Conservation (phyloP, 2,329 filamentous ascomycete species). For the Trichoderma sp. region DNA sequence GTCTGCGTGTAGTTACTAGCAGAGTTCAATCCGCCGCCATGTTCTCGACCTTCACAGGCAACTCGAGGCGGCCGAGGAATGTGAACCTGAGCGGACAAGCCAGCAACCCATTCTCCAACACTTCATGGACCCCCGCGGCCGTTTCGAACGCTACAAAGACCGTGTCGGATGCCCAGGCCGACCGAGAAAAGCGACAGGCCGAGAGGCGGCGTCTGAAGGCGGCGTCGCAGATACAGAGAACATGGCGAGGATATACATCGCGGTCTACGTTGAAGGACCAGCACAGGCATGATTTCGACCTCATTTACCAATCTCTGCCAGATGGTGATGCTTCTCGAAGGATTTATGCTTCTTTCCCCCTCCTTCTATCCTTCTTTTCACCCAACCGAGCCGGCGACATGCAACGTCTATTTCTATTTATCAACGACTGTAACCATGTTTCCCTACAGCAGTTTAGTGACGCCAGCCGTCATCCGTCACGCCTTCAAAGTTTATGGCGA, state of each 20-base stretch:
- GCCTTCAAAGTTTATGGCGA: conserved; percentile 36
- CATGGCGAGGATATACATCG: conserved; percentile 74
- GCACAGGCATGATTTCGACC: conserved; percentile 63
- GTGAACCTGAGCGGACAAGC: conserved; percentile 89
- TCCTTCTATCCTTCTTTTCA: conserved; percentile 52
- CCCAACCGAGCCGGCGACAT: conserved; percentile 45
- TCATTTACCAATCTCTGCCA: conserved; percentile 44
- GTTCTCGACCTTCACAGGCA: conserved; percentile 91
- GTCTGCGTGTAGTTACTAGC: conserved; percentile 12
- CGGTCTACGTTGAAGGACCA: conserved; percentile 56
- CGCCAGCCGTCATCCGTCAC: conserved; percentile 28
- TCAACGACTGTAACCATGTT: conserved; percentile 40
- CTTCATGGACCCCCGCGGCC: conserved; percentile 53
- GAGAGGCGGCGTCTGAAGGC: conserved; percentile 77
- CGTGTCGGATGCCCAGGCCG: conserved; percentile 81
- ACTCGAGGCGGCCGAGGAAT: conserved; percentile 78
- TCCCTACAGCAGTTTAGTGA: conserved; percentile 37
- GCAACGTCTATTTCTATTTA: conserved; percentile 45
- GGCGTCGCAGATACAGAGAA: conserved; percentile 68
- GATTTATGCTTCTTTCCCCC: conserved; percentile 41
- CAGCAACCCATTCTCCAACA: conserved; percentile 72
- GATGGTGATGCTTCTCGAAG: conserved; percentile 35
- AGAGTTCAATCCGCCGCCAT: conserved; percentile 45
- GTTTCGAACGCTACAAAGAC: conserved; percentile 69
- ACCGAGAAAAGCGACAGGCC: conserved; percentile 73